These are phyloP conservation scores for Fonsecaea monophora DNA, from an alignment of 2,329 filamentous ascomycete genomes.

Conservation along the genomic window DNA sequence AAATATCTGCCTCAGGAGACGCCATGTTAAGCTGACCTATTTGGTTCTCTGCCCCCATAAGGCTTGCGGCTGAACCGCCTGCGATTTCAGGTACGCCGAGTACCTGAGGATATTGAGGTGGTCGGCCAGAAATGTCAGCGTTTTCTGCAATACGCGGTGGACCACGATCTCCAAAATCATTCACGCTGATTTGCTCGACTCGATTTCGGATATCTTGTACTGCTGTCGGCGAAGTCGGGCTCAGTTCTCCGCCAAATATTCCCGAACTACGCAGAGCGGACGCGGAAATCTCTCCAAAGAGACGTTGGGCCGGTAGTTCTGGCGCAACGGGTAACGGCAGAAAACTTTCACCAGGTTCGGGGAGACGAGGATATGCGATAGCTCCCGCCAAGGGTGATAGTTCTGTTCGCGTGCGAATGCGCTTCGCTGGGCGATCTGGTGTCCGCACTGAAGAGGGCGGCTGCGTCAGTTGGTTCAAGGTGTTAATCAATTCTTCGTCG, in stretches of 20 bases:
- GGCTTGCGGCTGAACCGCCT: conserved; percentile 52
- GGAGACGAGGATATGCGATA: conserved; percentile 53
- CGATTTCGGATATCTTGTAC: conserved; percentile 36
- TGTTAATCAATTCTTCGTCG: conserved; percentile 37
- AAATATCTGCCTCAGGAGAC: conserved; percentile 48
- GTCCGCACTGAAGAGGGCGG: conserved; percentile 29
- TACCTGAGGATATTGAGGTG: conserved; percentile 49
- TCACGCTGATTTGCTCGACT: conserved; percentile 46
- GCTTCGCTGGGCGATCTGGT: conserved; percentile 45
- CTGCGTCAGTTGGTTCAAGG: conserved; percentile 36
- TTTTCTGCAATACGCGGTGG: conserved; percentile 25
- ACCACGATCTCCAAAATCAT: conserved; percentile 46
- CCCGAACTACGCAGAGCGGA: conserved; percentile 63
- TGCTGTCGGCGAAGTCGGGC: conserved; percentile 14
- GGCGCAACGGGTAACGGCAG: conserved; percentile 37
- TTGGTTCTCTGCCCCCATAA: conserved; percentile 56
- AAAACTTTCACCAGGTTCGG: conserved; percentile 46
- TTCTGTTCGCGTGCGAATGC: conserved; percentile 34
- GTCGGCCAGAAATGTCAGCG: conserved; percentile 45
- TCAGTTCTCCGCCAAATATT: conserved; percentile 47
- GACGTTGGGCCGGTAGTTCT: conserved; percentile 44
- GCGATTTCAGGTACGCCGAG: conserved; percentile 45
- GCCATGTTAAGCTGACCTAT: conserved; percentile 57
- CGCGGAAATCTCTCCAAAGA: conserved; percentile 68
- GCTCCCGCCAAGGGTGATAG: conserved; percentile 39